Conservation (phyloP, 2,329 filamentous ascomycete species). For the Elsinoe fawcettii region DNA sequence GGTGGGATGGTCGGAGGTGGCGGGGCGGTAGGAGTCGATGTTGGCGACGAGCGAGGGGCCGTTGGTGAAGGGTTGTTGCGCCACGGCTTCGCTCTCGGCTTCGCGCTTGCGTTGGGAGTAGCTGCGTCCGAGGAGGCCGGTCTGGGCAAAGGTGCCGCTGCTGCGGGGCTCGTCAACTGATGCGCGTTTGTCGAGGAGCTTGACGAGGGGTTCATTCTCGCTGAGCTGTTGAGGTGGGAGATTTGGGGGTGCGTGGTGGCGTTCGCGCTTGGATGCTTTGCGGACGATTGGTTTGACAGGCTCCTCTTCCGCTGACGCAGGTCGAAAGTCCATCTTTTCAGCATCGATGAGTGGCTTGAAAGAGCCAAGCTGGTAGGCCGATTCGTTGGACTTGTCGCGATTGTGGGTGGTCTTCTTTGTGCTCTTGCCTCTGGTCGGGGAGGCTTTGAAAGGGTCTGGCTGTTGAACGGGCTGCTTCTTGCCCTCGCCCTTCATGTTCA, state of each 20-base stretch:
- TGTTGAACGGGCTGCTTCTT: slow-evolving; percentile 27
- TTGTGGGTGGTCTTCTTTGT: slow-evolving; percentile 16
- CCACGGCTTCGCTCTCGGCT: slow-evolving; percentile 32
- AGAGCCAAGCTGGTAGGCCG: slow-evolving; percentile 56
- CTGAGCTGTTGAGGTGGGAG: slow-evolving; percentile 23
- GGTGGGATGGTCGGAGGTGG: not conserved
- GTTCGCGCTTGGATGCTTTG: slow-evolving; percentile 32
- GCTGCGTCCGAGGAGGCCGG: slow-evolving; percentile 42
- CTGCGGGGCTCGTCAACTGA: slow-evolving; percentile 19
- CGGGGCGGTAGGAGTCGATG: slow-evolving; percentile 3
- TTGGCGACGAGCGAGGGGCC: slow-evolving; percentile 51
- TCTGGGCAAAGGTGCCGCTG: slow-evolving; percentile 36
- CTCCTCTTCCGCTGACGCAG: slow-evolving; percentile 30
- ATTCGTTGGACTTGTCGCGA: slow-evolving; percentile 32
- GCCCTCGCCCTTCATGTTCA: slow-evolving; percentile 59
- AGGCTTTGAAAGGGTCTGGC: slow-evolving; percentile 14
- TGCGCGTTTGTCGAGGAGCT: slow-evolving; percentile 21
- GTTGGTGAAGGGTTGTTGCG: slow-evolving; percentile 44
- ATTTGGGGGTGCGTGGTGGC: slow-evolving; percentile 31
- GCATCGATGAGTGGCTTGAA: slow-evolving; percentile 62
- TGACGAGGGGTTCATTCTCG: slow-evolving; percentile 31
- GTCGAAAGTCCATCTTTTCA: slow-evolving; percentile 46
- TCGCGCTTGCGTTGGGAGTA: slow-evolving; percentile 42
- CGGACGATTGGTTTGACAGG: slow-evolving; percentile 20
- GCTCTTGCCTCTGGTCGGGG: slow-evolving; percentile 7